Conservation (phyloP, 148 eudicot genomes). For the Tetragonia tetragonoides region DNA sequence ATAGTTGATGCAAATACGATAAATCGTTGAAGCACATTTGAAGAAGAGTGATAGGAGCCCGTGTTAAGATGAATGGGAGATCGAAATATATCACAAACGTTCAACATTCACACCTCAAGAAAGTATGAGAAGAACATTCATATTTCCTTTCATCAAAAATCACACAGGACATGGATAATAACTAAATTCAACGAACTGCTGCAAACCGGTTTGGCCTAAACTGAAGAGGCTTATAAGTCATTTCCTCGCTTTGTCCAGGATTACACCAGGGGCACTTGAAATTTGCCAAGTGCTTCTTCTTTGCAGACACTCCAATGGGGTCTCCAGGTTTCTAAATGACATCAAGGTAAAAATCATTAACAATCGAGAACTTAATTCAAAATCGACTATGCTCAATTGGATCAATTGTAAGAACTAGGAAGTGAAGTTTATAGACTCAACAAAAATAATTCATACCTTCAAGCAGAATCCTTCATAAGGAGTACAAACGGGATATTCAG, state of each 20-base stretch:
- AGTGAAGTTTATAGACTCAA: background rate
- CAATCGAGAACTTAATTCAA: no score
- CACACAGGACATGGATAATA: background rate
- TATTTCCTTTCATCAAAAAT: background rate
- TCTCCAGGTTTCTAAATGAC: constrained; percentile 38
- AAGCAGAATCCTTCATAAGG: constrained; percentile 45
- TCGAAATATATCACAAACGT: background rate
- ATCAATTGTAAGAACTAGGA: no score
- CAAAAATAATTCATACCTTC: constrained; percentile 32
- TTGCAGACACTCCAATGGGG: constrained; percentile 48
- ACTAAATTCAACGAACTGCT: constrained; percentile 33
- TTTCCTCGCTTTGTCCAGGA: constrained; percentile 20
- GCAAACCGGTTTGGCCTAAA: constrained; percentile 56
- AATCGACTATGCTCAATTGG: no score
- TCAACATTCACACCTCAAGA: background rate
- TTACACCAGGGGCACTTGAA: constrained; percentile 59
- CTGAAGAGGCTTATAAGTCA: constrained; percentile 28
- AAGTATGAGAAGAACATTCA: background rate
- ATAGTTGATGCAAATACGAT: background rate
- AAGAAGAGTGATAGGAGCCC: background rate
- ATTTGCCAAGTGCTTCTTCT: constrained; percentile 54
- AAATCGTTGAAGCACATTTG: background rate
- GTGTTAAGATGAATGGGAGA: background rate
- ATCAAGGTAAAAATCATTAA: background rate
- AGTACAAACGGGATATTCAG: constrained; percentile 67